These are phyloP conservation scores for Lipomyces oligophaga DNA, from an alignment of 805 yeast genomes.

Conservation along the genomic window DNA sequence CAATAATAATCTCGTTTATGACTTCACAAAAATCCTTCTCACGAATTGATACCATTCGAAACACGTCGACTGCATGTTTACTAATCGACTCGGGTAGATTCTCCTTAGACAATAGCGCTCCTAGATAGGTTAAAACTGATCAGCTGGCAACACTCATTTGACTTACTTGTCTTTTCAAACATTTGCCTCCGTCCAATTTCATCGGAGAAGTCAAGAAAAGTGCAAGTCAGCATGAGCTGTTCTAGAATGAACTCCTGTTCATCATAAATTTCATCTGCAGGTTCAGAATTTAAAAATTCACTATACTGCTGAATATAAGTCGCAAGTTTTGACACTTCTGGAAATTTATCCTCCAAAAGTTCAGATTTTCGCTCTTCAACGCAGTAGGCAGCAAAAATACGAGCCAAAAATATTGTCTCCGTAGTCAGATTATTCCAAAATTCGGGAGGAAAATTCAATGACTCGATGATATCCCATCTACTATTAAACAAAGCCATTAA, in stretches of 20 bases:
- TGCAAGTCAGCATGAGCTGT: constrained; percentile 65
- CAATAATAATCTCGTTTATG: constrained; percentile 81
- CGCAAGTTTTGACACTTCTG: constrained; percentile 74
- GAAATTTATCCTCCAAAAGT: constrained; percentile 49
- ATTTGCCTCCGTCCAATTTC: constrained; percentile 83
- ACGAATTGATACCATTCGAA: constrained; percentile 65
- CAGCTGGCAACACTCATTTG: not conserved
- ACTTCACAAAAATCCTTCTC: constrained; percentile 82
- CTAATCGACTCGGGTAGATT: constrained; percentile 53
- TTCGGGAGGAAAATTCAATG: constrained; percentile 49
- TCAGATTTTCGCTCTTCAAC: constrained; percentile 48
- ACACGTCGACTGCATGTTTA: constrained; percentile 57
- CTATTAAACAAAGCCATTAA: constrained; percentile 58
- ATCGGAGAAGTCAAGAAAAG: constrained; percentile 78
- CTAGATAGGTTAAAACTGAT: not conserved
- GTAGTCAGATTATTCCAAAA: constrained; percentile 69
- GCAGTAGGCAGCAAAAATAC: constrained; percentile 66
- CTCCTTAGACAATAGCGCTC: constrained; percentile 45
- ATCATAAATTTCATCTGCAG: constrained; percentile 40
- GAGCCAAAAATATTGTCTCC: constrained; percentile 68
- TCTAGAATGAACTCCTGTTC: constrained; percentile 70
- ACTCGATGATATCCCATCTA: constrained; percentile 59
- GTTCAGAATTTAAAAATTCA: constrained; percentile 32
- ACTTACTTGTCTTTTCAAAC: constrained; percentile 50
- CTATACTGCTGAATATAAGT: constrained; percentile 55